Evolutionary conservation across 2,329 filamentous ascomycete species (phyloP), one percentile per base, ranked within the genome.

Genomic region (Curvularia sp.): DNA sequence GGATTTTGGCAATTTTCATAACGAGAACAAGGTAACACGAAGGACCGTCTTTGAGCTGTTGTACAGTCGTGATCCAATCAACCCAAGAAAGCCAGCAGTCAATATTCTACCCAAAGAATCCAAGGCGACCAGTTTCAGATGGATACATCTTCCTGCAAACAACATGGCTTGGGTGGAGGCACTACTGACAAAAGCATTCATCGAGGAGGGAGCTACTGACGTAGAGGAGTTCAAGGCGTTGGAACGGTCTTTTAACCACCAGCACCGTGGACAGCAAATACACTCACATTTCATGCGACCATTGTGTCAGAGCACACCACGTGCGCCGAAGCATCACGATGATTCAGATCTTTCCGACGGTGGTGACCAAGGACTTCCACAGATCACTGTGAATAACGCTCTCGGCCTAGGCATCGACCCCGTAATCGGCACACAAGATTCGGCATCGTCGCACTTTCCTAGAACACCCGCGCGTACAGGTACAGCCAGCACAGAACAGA

Each of bases 241-340:
- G 2, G 85, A 87, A 64, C 82, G 83, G 59, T 86, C 83, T 3
- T 87, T 88, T 60, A 83, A 82, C 42, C 85, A 88, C 62, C 84
- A 87, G 59, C 86, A 88, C 69, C 80, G 84, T 0, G 86, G 86
- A 0, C 80, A 82, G 27, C 79, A 83, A 41, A 79, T 82, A 0
- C 86, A 89, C 66, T 86, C 85, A 0, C 81, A 86, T 45, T 88
- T 86, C 61, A 88, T 89, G 86, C 78, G 86, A 38, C 83, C 85
- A 0, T 77, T 84, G 49, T 86, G 84, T 59, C 82, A 86, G 53
- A 82, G 80, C 49, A 84, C 70, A 4, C 75, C 73, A 9, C 66
- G 74, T 21, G 70, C 73, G 6, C 67, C 71, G 7, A 73, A 67
- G 43, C 48, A 68, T 21, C 60, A 64, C 2, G 72, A 75, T 13